These are phyloP conservation scores for Hortiboletus rubellus DNA, from an alignment of 1,284 basidiomycete species.

Conservation along the genomic window DNA sequence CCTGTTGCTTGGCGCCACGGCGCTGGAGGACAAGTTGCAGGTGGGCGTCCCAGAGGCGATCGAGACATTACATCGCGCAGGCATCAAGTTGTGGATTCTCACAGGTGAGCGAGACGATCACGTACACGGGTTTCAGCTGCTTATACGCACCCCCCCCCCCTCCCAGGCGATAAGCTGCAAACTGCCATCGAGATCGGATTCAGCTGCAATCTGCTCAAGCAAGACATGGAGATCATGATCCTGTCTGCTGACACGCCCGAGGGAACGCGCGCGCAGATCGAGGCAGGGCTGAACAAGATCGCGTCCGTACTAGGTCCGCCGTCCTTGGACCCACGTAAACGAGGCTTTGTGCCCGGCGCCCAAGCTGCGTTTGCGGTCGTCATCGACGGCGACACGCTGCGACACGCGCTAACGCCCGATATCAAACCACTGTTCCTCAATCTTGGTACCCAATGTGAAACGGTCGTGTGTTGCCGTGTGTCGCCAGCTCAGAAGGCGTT, in stretches of 20 bases:
- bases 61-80: conserved; percentile 86
- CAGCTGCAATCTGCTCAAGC: conserved; percentile 90
- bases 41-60: conserved; percentile 97
- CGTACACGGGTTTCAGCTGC: background rate
- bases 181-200: conserved; percentile 97
- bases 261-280: conserved; percentile 82
- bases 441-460: conserved; percentile 93
- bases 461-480: conserved; percentile 96
- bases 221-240: conserved; percentile 96
- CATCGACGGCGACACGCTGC: conserved; percentile 93
- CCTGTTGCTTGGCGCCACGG: conserved; percentile 88
- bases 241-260: conserved; percentile 82
- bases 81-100: conserved; percentile 97
- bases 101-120: conserved; percentile 55
- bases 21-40: conserved; percentile 95
- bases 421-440: conserved; percentile 88
- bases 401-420: conserved; percentile 75
- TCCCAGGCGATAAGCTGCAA: conserved; percentile 89
- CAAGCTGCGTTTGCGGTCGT: conserved; percentile 88
- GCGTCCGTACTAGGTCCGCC: conserved; percentile 75
- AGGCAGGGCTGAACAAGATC: conserved; percentile 94
- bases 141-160: background rate
- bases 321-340: conserved; percentile 52
- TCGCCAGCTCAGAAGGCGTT: conserved; percentile 96
- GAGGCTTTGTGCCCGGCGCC: conserved; percentile 67